Conservation (phyloP, 768 basidiomycete genomes). For the Asterophora parasitica region DNA sequence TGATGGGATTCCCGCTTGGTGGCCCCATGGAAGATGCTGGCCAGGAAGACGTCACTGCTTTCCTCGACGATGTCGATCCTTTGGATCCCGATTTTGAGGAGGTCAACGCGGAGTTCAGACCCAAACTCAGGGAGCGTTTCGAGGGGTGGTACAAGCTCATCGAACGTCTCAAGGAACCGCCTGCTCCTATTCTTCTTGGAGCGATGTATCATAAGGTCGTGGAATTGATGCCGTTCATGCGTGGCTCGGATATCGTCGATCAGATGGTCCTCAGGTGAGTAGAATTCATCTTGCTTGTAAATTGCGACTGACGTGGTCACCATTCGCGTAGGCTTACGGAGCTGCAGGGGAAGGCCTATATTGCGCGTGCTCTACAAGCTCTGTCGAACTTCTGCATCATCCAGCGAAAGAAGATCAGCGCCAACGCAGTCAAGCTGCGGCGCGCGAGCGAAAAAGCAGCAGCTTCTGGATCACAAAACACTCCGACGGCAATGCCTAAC, state of each 20-base stretch:
- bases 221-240: conserved; percentile 54
- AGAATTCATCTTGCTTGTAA: not conserved
- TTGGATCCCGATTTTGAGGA: conserved; percentile 56
- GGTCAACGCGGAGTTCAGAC: conserved; percentile 55
- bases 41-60: conserved; percentile 48
- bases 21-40: conserved; percentile 28
- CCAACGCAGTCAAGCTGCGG: conserved; percentile 18
- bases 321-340: conserved; percentile 36
- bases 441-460: conserved; percentile 14
- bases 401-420: conserved; percentile 39
- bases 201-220: conserved; percentile 42
- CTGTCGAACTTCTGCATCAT: conserved; percentile 45
- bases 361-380: conserved; percentile 47
- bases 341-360: conserved; percentile 46
- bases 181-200: conserved; percentile 22
- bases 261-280: conserved; percentile 53
- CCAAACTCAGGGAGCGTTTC: conserved; percentile 51
- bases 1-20: conserved; percentile 35
- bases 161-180: conserved; percentile 33
- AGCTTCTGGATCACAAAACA: conserved; percentile 6
- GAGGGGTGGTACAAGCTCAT: conserved; percentile 51
- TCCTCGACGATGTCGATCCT: conserved; percentile 49
- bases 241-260: conserved; percentile 43
- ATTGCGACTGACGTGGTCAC: not conserved
- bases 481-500: not conserved